phyloP scores from a whole-genome alignment of 1,284 basidiomycete genomes.

The Xerocomus amazonicus region DNA sequence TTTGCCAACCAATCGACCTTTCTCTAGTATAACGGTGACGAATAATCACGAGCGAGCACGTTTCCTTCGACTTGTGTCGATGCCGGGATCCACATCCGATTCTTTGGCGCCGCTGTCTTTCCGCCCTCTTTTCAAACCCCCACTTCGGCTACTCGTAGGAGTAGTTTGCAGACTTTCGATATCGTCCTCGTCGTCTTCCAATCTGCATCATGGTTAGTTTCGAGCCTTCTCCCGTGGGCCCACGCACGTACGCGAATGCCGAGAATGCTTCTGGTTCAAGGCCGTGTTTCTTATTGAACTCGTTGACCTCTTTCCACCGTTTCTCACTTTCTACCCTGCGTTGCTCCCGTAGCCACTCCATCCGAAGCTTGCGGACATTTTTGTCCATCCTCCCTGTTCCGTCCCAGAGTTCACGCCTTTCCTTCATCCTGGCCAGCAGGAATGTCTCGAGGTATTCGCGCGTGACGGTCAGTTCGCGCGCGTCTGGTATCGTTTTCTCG shows the following conservation, averaged over 20 bases:
- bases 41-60: constrained; percentile 15
- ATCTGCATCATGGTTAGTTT: constrained; percentile 14
- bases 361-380: constrained; percentile 31
- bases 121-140: constrained; percentile 16
- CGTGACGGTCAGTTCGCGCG: constrained; percentile 22
- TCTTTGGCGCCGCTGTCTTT: constrained; percentile 2
- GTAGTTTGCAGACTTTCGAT: constrained; percentile 28
- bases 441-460: constrained; percentile 28
- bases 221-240: not conserved
- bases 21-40: not conserved
- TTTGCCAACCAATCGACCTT: too few species aligned
- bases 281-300: constrained; percentile 7
- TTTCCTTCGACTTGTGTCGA: constrained; percentile 12
- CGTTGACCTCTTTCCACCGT: constrained; percentile 24
- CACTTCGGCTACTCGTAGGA: constrained; percentile 18
- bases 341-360: constrained; percentile 33
- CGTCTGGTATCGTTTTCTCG: constrained; percentile 15
- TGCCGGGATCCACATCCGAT: not conserved
- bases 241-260: constrained; percentile 19
- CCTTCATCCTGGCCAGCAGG: constrained; percentile 28
- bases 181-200: constrained; percentile 24
- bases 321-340: constrained; percentile 19
- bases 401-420: constrained; percentile 30
- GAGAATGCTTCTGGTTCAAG: constrained; percentile 18
- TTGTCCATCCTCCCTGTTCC: constrained; percentile 34